Conservation (phyloP, 495 filamentous ascomycete genomes). For the Aspergillus olivimuriae region DNA sequence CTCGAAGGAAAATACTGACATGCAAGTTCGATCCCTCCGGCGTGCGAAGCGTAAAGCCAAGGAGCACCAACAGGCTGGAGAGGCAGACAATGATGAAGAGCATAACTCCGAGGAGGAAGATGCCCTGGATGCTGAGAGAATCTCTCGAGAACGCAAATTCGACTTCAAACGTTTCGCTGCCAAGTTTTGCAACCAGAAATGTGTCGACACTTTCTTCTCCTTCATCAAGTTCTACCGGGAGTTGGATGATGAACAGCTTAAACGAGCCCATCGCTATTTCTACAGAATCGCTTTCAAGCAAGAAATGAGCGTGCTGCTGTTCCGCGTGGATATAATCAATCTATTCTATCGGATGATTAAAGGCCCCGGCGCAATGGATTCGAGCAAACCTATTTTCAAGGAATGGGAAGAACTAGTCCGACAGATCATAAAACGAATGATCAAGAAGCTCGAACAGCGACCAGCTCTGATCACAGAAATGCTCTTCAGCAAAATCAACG, state of each 20-base stretch:
- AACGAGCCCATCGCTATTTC: conserved; percentile 91
- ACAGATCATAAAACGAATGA: conserved; percentile 68
- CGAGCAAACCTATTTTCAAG: conserved; percentile 56
- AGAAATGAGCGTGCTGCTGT: conserved; percentile 81
- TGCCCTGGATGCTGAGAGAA: conserved; percentile 56
- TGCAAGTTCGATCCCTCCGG: conserved; percentile 81
- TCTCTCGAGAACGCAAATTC: conserved; percentile 79
- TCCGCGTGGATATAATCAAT: conserved; percentile 81
- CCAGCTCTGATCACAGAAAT: conserved; percentile 82
- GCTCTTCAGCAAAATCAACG: conserved; percentile 87
- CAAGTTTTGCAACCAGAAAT: conserved; percentile 76
- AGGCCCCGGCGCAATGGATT: conserved; percentile 72
- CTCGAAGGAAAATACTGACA: conserved; percentile 86
- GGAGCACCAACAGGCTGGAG: conserved; percentile 28
- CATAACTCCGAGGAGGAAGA: conserved; percentile 72
- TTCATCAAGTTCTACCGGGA: conserved; percentile 79
- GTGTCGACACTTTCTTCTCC: conserved; percentile 80
- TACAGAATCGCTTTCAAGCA: conserved; percentile 93
- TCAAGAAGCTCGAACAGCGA: conserved; percentile 74
- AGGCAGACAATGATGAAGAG: conserved; percentile 44
- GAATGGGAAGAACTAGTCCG: conserved; percentile 90
- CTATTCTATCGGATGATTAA: conserved; percentile 90
- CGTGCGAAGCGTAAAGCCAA: conserved; percentile 65
- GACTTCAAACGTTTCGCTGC: conserved; percentile 80
- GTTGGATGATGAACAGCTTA: conserved; percentile 73